Conservation (phyloP, 805 yeast species). For the Ogataea glucozyma region DNA sequence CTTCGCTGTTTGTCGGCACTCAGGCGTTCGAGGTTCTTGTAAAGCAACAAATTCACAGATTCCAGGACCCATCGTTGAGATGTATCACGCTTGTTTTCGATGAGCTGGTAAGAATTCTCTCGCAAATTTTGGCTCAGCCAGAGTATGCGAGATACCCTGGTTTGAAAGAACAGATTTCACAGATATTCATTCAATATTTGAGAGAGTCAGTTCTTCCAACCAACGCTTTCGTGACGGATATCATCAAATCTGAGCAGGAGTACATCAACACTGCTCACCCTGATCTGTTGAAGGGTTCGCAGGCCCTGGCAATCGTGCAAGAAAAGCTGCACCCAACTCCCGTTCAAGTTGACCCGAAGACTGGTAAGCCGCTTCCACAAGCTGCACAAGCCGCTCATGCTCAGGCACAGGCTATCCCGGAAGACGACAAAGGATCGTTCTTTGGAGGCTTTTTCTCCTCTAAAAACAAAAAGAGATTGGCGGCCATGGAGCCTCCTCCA, state of each 20-base stretch:
- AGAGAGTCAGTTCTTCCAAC: slow-evolving; percentile 84
- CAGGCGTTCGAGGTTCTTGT: slow-evolving; percentile 96
- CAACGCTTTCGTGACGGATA: slow-evolving; percentile 77
- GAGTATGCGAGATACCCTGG: slow-evolving; percentile 88
- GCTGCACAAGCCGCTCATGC: slow-evolving; percentile 35
- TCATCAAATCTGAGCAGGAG: slow-evolving; percentile 84
- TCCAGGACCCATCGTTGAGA: slow-evolving; percentile 89
- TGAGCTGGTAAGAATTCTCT: slow-evolving; percentile 86
- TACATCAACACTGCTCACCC: slow-evolving; percentile 98
- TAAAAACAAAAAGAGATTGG: slow-evolving; percentile 90
- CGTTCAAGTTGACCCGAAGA: slow-evolving; percentile 80
- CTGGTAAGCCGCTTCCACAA: slow-evolving; percentile 74
- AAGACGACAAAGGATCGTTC: slow-evolving; percentile 70
- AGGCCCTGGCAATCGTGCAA: slow-evolving; percentile 90
- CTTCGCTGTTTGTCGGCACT: slow-evolving; percentile 94
- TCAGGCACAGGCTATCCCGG: slow-evolving; percentile 33
- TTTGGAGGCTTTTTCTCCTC: slow-evolving; percentile 94
- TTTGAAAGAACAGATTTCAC: slow-evolving; percentile 82
- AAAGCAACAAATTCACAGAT: slow-evolving; percentile 88
- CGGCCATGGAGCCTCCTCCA: slow-evolving; percentile 97
- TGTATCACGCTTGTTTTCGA: slow-evolving; percentile 91
- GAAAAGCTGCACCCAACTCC: slow-evolving; percentile 84
- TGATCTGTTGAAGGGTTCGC: slow-evolving; percentile 90
- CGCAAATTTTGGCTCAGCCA: slow-evolving; percentile 79
- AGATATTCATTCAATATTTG: slow-evolving; percentile 74